Conservation (phyloP, 768 basidiomycete genomes). For the Glaciozyma martinii region DNA sequence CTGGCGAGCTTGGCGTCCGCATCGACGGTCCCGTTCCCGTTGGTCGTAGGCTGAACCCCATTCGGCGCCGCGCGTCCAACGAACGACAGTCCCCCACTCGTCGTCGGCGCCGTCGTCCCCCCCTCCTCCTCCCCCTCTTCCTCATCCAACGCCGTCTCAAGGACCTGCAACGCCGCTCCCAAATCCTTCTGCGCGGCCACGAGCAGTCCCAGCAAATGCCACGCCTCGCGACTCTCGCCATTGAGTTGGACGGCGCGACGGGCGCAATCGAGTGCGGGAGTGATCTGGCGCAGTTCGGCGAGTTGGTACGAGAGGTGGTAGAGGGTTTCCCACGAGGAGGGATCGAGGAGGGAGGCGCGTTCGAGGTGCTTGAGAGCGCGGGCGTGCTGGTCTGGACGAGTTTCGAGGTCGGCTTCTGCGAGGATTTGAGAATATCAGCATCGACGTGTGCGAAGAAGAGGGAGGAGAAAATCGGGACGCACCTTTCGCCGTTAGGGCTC, state of each 20-base stretch:
- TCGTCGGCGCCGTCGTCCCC: not conserved
- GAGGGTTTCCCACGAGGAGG: slow-evolving; percentile 43
- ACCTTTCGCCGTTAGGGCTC: slow-evolving; percentile 64
- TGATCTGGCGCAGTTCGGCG: slow-evolving; percentile 57
- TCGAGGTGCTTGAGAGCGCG: slow-evolving; percentile 49
- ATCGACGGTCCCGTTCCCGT: not conserved
- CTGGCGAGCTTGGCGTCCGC: not conserved
- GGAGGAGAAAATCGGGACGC: slow-evolving; percentile 21
- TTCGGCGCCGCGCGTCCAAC: no score
- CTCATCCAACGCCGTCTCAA: slow-evolving; percentile 59
- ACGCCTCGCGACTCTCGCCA: slow-evolving; percentile 56
- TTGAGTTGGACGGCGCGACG: slow-evolving; percentile 65
- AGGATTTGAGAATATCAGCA: slow-evolving; percentile 1
- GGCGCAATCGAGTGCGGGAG: slow-evolving; percentile 58
- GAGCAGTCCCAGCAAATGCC: slow-evolving; percentile 82
- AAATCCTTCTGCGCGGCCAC: slow-evolving; percentile 72
- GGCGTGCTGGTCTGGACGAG: slow-evolving; percentile 53
- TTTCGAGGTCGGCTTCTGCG: slow-evolving; percentile 57
- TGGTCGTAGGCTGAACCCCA: not conserved
- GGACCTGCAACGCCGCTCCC: slow-evolving; percentile 62
- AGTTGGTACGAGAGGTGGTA: slow-evolving; percentile 76
- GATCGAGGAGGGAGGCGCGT: slow-evolving; percentile 36
- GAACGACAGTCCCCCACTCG: no score
- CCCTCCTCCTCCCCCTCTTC: not conserved
- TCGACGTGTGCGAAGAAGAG: not conserved